A percentile compares a stretch with the other conserved stretches of the same genome.
Conservation (phyloP, 1,139 yeast genomes). For the Yamadazyma aaseri region DNA sequence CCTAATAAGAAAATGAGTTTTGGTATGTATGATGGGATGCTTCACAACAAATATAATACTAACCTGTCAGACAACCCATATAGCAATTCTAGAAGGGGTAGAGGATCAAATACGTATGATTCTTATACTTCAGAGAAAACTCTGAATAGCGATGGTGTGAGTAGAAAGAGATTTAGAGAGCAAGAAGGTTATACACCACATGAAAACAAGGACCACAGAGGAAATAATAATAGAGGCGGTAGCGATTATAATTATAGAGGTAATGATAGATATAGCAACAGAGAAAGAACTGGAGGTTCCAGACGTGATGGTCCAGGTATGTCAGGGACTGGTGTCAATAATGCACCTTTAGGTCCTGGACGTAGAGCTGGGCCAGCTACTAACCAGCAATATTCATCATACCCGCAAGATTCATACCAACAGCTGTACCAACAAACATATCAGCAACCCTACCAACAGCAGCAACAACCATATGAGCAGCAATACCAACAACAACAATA, state of each 20-base stretch:
- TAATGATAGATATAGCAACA: not conserved
- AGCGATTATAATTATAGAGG: not conserved
- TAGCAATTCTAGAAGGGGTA: slow-evolving; percentile 8
- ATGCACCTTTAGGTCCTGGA: not conserved
- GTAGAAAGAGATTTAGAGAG: not conserved
- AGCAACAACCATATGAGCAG: slow-evolving; percentile 3
- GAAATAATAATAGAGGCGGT: not conserved
- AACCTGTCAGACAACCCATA: slow-evolving; percentile 5
- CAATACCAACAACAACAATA: slow-evolving; percentile 1
- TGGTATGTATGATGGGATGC: slow-evolving; percentile 7
- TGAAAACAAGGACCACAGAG: not conserved
- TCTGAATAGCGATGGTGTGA: not conserved
- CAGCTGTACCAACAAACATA: slow-evolving; percentile 8
- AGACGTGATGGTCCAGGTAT: not conserved
- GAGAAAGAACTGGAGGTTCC: not conserved
- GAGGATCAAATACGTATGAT: slow-evolving; percentile 2
- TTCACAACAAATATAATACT: not conserved
- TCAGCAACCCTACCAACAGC: slow-evolving; percentile 3
- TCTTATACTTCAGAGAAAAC: slow-evolving; percentile 1
- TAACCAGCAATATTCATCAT: no score
- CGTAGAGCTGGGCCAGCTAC: no score
- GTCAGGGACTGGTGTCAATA: not conserved
- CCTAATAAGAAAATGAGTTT: slow-evolving; percentile 6
- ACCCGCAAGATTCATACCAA: slow-evolving; percentile 11
- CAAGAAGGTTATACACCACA: slow-evolving; percentile 1